phyloP scores from a whole-genome alignment of 192 early-diverging fungal species.

The Entophlyctis luteolus region DNA sequence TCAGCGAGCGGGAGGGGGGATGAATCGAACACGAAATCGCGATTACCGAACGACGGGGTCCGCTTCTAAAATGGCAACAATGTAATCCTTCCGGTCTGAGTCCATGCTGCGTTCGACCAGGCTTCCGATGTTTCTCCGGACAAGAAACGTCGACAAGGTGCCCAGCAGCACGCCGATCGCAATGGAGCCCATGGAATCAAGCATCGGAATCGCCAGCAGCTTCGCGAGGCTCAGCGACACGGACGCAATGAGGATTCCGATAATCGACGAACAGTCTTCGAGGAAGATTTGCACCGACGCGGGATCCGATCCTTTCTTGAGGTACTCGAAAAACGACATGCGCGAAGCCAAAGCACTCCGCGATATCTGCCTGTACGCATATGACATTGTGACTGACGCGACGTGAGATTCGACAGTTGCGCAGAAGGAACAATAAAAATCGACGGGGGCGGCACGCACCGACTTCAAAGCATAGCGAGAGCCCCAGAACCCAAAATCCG shows the following conservation, averaged over 20 bases:
- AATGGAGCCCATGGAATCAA: slow-evolving; percentile 51
- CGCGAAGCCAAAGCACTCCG: slow-evolving; percentile 34
- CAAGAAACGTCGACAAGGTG: slow-evolving; percentile 45
- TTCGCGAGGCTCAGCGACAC: slow-evolving; percentile 42
- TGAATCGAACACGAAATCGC: no score
- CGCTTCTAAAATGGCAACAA: slow-evolving; percentile 42
- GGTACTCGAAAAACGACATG: slow-evolving; percentile 35
- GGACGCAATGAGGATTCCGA: slow-evolving; percentile 49
- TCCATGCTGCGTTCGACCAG: slow-evolving; percentile 47
- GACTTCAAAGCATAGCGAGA: slow-evolving; percentile 47
- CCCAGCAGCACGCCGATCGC: slow-evolving; percentile 46
- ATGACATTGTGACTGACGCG: slow-evolving; percentile 37
- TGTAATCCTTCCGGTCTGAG: slow-evolving; percentile 24
- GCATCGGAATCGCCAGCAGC: slow-evolving; percentile 33
- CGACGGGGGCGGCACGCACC: slow-evolving; percentile 20
- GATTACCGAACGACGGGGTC: slow-evolving; percentile 50
- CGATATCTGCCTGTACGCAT: slow-evolving; percentile 44
- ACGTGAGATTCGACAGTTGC: background rate
- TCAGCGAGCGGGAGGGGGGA: no score
- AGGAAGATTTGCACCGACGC: slow-evolving; percentile 57
- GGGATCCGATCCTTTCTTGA: slow-evolving; percentile 44
- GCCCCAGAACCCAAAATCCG: slow-evolving; percentile 39
- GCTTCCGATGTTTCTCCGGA: slow-evolving; percentile 46
- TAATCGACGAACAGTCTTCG: slow-evolving; percentile 46
- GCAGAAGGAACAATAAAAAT: background rate